phyloP scores from a whole-genome alignment of 2,329 filamentous ascomycete species.

The Fusarium sp. region DNA sequence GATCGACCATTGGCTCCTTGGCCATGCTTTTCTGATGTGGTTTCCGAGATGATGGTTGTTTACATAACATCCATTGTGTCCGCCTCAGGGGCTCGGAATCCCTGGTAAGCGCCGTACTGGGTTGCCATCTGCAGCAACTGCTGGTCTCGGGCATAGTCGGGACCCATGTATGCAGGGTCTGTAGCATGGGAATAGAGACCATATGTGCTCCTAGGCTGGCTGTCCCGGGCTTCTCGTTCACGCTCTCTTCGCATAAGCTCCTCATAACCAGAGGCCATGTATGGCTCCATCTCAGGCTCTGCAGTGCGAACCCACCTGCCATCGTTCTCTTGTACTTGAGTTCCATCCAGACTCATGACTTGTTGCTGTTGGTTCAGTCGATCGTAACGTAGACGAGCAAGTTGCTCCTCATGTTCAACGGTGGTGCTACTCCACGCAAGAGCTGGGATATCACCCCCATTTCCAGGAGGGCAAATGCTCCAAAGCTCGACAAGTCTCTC shows the following conservation, averaged over 20 bases:
- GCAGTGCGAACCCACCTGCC: slow-evolving; percentile 63
- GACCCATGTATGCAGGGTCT: slow-evolving; percentile 75
- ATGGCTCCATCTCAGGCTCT: slow-evolving; percentile 75
- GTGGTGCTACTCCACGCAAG: slow-evolving; percentile 67
- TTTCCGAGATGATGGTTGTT: slow-evolving; percentile 24
- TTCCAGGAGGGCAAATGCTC: slow-evolving; percentile 81
- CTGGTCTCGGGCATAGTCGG: slow-evolving; percentile 63
- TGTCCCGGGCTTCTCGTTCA: slow-evolving; percentile 57
- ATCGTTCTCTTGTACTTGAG: slow-evolving; percentile 64
- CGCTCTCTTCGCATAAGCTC: slow-evolving; percentile 74
- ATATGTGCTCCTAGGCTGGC: slow-evolving; percentile 58
- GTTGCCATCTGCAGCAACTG: slow-evolving; percentile 73
- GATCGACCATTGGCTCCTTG: slow-evolving; percentile 16
- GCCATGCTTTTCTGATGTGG: slow-evolving; percentile 35
- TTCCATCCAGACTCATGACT: slow-evolving; percentile 68
- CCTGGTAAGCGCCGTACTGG: slow-evolving; percentile 74
- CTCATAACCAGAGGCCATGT: slow-evolving; percentile 87
- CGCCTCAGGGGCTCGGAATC: slow-evolving; percentile 59
- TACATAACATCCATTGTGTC: slow-evolving; percentile 65
- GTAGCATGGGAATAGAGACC: slow-evolving; percentile 68
- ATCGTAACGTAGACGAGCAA: slow-evolving; percentile 72
- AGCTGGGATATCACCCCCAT: slow-evolving; percentile 65
- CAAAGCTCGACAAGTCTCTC: slow-evolving; percentile 84
- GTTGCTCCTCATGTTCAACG: slow-evolving; percentile 68
- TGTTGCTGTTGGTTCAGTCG: slow-evolving; percentile 58